phyloP scores from a whole-genome alignment of 352 stramenopile species.

The Globisporangium lucens region DNA sequence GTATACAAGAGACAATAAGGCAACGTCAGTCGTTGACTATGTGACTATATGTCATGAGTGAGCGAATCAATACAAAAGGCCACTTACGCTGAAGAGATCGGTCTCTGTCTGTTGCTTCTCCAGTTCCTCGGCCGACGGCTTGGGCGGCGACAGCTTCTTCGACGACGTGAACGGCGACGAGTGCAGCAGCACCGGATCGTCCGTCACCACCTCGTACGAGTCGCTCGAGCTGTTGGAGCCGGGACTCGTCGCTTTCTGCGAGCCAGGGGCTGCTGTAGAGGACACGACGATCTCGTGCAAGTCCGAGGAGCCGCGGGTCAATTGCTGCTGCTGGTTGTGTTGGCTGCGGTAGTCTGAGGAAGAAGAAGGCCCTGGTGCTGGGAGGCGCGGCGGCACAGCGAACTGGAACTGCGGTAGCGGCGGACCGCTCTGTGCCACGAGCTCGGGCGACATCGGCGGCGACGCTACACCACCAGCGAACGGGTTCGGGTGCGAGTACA shows the following conservation, averaged over 20 bases:
- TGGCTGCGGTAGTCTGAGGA: background rate
- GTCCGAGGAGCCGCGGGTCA: background rate
- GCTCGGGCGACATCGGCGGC: conserved; percentile 15
- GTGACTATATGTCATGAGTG: no score
- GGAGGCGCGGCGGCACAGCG: conserved; percentile 21
- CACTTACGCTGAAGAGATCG: conserved; percentile 70
- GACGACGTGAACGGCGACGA: conserved; percentile 19
- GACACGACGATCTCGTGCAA: conserved; percentile 31
- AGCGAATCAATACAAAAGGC: no score
- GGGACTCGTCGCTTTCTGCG: conserved; percentile 26
- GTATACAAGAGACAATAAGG: background rate
- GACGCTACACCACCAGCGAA: conserved; percentile 24
- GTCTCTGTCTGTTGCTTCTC: conserved; percentile 40
- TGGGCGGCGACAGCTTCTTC: conserved; percentile 4
- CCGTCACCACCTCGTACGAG: conserved; percentile 59
- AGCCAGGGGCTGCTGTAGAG: background rate
- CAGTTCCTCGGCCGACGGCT: conserved; percentile 20
- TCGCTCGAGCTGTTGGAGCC: conserved; percentile 70
- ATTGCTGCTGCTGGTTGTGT: conserved; percentile 1
- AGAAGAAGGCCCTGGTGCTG: conserved; percentile 8
- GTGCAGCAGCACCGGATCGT: conserved; percentile 30
- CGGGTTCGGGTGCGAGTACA: conserved; percentile 41
- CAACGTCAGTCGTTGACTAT: background rate
- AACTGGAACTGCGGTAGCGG: conserved; percentile 23
- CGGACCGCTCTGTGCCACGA: conserved; percentile 11